Base-by-base conservation (phyloP, 805 yeast species). In the Teunomyces tritomae region DNA sequence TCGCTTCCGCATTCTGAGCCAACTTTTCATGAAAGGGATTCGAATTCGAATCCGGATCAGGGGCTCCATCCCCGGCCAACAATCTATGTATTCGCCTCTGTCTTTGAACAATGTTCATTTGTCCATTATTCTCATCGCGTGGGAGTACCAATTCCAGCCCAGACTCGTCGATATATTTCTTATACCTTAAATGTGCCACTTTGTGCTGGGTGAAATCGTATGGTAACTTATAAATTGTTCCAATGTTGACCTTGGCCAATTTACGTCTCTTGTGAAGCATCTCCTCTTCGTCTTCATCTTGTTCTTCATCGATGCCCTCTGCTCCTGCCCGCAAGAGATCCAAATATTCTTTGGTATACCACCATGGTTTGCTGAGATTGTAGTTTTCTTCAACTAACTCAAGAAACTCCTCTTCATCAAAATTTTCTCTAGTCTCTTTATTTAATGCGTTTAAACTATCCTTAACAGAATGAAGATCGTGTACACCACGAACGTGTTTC, bases 401-500 rank as follows among this genome's bases (percentile, higher is more conserved):
- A 27, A 63, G 39, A 17, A 45, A 45, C 13, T 63, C 61, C 14
- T 64, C 68, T 49, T 63, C 64, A 27, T 57, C 62, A n/a, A 57
- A 46, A 14, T 37, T 41, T 36, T 46, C 49, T 20, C 29, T 60
- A n/a, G 66, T 56, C 40, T 61, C 66, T 44, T 60, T 60, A 50
- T 65, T 60, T 36, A 37, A 26, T 13, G 61, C 50, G 6, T 56
- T 51, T 9, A 70, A 55, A 8, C 71, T 70, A 51, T 68, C 72
- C 26, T 67, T 61, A 29, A 63, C 57, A 50, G 64, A 63, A 49
- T 72, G 78, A 39, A 79, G 67, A 47, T 79, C 82, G 59, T 85
- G 91, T 1, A 76, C 82, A 0, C 82, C 74, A 37, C 80, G 73
- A 48, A 84, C 70, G 62, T 87, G 92, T 52, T 80, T 78, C 14